Base-by-base conservation (phyloP, 495 filamentous ascomycete genomes). In the Entonaema liquescens region DNA sequence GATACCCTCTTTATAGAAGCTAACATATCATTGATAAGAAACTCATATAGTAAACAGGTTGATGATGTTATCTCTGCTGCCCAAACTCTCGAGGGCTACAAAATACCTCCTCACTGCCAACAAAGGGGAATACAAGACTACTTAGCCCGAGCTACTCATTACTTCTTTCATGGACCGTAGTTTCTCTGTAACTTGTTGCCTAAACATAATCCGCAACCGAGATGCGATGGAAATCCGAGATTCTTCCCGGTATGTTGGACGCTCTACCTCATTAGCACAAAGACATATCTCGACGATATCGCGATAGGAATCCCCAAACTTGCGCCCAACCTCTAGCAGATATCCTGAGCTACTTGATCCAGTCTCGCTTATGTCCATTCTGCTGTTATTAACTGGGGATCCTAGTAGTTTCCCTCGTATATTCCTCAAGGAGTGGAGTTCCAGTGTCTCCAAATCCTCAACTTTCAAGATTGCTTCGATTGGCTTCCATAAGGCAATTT, bases 401-500 rank as follows among this genome's bases (percentile, higher is more conserved):
- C 19, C 53, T 44, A 59, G 33, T 1, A 67, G 31, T n/a, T 33
- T n/a, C 6, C 17, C 12, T 0, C 31, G 29, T n/a, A 67, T 42
- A 2, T 12, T n/a, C 21, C 47, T 40, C 4, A 59, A 33, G 13
- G 52, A 40, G 2, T 40, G 17, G 2, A 5, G 12, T 29, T 52
- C 28, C 15, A 31, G 31, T 44, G 17, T 26, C 12, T 11, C 21
- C 21, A 54, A 31, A 72, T 62, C 52, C 70, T 79, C 68, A 40
- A 87, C 79, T 1, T 67, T 74, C 61, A 86, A 54, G 7, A 87
- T 70, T 26, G 63, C 31, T 29, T 82, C 71, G 19, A 86, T 78
- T 5, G 80, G 81, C 70, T 82, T 68, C 85, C 85, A 87, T 64
- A 83, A 77, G 15, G 82, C 84, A 65, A 87, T 80, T 67, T 87